Evolutionary conservation across 2,329 filamentous ascomycete genomes (phyloP), one percentile per base, ranked within the genome.

Genomic region (Sclerotinia spermophila): DNA sequence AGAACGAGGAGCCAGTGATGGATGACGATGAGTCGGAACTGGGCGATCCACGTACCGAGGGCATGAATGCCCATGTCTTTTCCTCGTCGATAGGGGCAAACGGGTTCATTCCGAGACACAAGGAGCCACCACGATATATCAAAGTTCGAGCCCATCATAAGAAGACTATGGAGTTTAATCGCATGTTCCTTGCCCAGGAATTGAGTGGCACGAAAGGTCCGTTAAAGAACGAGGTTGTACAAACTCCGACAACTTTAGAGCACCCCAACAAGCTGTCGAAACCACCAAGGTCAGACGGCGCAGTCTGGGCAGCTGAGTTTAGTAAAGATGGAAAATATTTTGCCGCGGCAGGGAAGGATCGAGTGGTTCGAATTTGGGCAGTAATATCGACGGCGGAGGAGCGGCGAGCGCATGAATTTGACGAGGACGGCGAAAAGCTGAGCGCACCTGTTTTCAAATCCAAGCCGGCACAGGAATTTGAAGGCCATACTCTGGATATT

Each of bases 251-350:
- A 24, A 72, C 71, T 27, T 62, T 74, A 19, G 76, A 77, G 45
- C 45, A 73, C 11, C 58, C 73, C 4, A 72, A 74, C 60, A 76
- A 76, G 69, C 33, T 74, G 45, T 72, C 76, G 19, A 78, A 78
- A 68, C 59, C 73, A 15, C 64, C 71, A 19, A 78, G 76, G 35
- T 61, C 66, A 58, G 71, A 84, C 51, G 87, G 92, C 72, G 94
- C 96, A 0, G 90, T 97, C 45, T 99, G 96, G 96, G 90, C 95
- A 0, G 88, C 93, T 73, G 92, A 96, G 77, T 98, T 98, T 78
- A 98, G 95, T 77, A 90, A 90, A 72, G 95, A 98, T 82, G 96
- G 96, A 7, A 92, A 86, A 77, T 97, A 94, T 79, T 84, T 99
- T 27, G 96, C 96, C 8, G 93, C 93, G n/a, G 96, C 92, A 17